Base-by-base conservation (phyloP, 371 early-diverging fungal species). In the Mortierella sp. region DNA sequence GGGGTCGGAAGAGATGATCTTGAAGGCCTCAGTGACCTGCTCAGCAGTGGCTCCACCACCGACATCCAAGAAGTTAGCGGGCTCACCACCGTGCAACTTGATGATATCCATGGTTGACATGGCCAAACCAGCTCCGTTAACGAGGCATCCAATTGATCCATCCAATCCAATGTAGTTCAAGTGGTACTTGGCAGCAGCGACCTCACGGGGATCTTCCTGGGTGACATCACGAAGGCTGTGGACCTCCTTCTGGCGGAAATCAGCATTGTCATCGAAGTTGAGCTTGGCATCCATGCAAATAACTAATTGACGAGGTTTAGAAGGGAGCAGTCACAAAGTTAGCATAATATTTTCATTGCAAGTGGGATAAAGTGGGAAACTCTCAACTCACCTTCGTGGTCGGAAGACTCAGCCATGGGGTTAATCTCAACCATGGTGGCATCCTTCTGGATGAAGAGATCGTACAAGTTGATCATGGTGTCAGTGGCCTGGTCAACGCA, bases 41-140 rank as follows among this genome's bases (percentile, higher is more conserved):
- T 97, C 92, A 68, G 96, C 94, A 49, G 95, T 96, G 72, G 99
- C 97, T 83, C 96, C 93, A 81, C 99, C 99, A 83, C 99, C 99
- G 73, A 99, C 98, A 86, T 99, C 98, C 83, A 99, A 93, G 88
- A 99, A 99, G 94, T 99, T 99, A 83, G 98, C 99, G 22, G 99
- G 99, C 84, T 96, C 97, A 62, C 98, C 98, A 78, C 98, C 99
- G 89, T 98, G 92, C 65, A 99, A 92, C 90, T 98, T 98, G 87
- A 98, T 96, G 83, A 99, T 97, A 89, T 99, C 99, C 98, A 98
- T 97, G 68, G 99, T 99, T 64, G 98, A 96, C 99, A 98, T 99
- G 86, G 98, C 99, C 66, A 99, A 92, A 85, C 99, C 99, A 68
- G 99, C 98, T 77, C 99, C 99, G 88, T 99, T 99, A 80, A 98